Evolutionary conservation across 75 land plant species (phyloP).

Genomic region (Pseudotsuga menziesii): DNA sequence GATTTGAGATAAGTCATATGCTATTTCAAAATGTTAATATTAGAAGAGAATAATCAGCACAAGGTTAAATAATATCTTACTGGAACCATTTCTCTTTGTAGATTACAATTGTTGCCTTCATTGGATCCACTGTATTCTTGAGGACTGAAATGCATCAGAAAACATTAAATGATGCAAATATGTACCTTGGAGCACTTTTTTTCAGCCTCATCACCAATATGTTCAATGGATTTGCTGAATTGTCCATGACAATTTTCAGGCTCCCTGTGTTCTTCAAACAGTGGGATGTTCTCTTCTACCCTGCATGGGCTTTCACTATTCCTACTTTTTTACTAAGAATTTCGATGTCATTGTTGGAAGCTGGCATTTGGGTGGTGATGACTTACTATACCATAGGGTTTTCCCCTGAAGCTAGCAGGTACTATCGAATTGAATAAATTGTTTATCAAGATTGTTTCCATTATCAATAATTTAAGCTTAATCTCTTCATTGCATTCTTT

Average conservation of each 20-base stretch:
- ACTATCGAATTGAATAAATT: background rate
- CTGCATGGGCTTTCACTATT: constrained; percentile 76
- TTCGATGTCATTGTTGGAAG: constrained; percentile 62
- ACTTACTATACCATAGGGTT: constrained; percentile 86
- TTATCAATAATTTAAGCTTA: background rate
- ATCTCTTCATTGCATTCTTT: background rate
- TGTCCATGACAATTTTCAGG: constrained; percentile 53
- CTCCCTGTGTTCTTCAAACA: constrained; percentile 96
- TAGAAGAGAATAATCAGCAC: background rate
- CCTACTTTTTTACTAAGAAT: constrained; percentile 54
- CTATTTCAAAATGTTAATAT: background rate
- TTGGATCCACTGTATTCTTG: constrained; percentile 61
- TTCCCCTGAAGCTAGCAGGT: constrained; percentile 84
- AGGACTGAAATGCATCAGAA: constrained; percentile 53
- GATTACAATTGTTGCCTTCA: constrained; percentile 54
- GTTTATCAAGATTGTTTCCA: background rate
- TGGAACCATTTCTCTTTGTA: constrained; percentile 14
- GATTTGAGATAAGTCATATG: background rate
- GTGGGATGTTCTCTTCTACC: constrained; percentile 78
- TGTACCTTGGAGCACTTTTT: constrained; percentile 65
- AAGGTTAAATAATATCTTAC: constrained; percentile 11
- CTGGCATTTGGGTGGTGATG: constrained; percentile 60
- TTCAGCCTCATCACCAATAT: constrained; percentile 59
- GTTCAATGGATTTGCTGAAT: constrained; percentile 93
- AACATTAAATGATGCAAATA: constrained; percentile 38